These are phyloP conservation scores for Hibiscus trionum DNA, from an alignment of 345 rosid species.

Conservation along the genomic window DNA sequence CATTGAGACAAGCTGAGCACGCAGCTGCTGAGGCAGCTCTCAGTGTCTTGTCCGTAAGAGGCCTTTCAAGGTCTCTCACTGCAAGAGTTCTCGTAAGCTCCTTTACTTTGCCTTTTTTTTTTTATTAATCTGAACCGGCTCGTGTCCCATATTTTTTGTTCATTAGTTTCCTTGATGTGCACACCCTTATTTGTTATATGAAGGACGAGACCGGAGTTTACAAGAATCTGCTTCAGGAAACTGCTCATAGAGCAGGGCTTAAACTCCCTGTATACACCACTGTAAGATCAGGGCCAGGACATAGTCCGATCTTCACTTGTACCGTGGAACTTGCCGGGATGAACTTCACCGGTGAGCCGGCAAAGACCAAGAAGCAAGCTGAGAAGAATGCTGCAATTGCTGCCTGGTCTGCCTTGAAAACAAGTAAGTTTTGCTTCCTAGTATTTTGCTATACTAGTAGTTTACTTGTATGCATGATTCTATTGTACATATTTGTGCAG, in stretches of 20 bases:
- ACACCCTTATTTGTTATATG: not conserved
- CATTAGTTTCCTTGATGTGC: not conserved
- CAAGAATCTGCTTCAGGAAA: conserved; percentile 73
- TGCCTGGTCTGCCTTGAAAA: conserved; percentile 70
- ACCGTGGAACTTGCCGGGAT: conserved; percentile 62
- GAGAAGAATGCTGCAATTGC: conserved; percentile 75
- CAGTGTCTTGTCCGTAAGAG: conserved; percentile 45
- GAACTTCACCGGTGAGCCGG: conserved; percentile 54
- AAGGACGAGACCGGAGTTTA: conserved; percentile 77
- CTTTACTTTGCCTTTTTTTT: no score
- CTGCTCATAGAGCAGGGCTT: conserved; percentile 70
- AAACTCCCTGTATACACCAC: conserved; percentile 59
- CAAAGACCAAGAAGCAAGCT: conserved; percentile 73
- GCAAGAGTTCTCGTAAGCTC: conserved; percentile 60
- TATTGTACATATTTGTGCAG: conserved; percentile 22
- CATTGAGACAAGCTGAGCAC: conserved; percentile 71
- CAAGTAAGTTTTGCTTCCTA: conserved; percentile 18
- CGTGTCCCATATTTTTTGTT: not conserved
- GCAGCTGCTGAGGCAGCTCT: conserved; percentile 71
- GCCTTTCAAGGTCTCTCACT: conserved; percentile 59
- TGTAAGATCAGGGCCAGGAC: conserved; percentile 69
- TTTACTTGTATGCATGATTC: not conserved
- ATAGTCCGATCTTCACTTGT: conserved; percentile 51
- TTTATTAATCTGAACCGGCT: no score
- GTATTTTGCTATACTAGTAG: not conserved